A percentile compares a stretch with the other conserved stretches of the same genome.
phyloP scores from a whole-genome alignment of 192 early-diverging fungal genomes.

The Physocladia obscura region DNA sequence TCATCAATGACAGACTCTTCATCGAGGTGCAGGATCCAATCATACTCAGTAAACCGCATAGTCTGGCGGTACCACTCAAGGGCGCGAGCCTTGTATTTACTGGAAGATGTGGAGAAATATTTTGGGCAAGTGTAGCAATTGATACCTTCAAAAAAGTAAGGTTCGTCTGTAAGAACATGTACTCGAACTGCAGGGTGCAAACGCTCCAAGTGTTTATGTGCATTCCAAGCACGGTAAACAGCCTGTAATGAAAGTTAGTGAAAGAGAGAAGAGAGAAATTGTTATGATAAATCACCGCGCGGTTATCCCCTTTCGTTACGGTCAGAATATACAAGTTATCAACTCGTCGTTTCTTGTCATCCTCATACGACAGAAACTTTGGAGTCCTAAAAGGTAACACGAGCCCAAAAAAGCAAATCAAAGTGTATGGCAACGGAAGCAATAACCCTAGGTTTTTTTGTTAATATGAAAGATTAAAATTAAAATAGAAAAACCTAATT shows the following conservation, averaged over 20 bases:
- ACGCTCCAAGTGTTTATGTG: slow-evolving; percentile 54
- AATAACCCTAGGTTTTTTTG: slow-evolving; percentile 52
- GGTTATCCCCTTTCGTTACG: slow-evolving; percentile 60
- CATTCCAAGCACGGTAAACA: slow-evolving; percentile 55
- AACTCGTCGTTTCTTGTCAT: slow-evolving; percentile 34
- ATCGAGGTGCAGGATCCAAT: slow-evolving; percentile 62
- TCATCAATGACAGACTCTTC: slow-evolving; percentile 61
- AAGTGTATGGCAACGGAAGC: slow-evolving; percentile 57
- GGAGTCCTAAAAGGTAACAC: slow-evolving; percentile 55
- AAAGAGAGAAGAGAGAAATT: not conserved
- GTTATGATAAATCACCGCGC: slow-evolving; percentile 25
- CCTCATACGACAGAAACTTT: slow-evolving; percentile 49
- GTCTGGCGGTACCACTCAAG: slow-evolving; percentile 63
- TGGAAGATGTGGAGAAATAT: slow-evolving; percentile 35
- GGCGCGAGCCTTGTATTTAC: slow-evolving; percentile 60
- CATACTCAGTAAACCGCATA: slow-evolving; percentile 52
- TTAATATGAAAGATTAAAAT: not conserved
- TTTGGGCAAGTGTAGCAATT: slow-evolving; percentile 63
- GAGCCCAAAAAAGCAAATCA: slow-evolving; percentile 61
- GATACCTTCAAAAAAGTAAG: slow-evolving; percentile 55
- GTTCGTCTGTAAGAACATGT: slow-evolving; percentile 61
- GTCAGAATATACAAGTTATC: slow-evolving; percentile 63
- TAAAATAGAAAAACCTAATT: slow-evolving; percentile 41
- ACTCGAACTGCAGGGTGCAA: slow-evolving; percentile 56
- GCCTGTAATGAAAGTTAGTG: slow-evolving; percentile 18